Percentiles rank a stretch among this genome's conserved stretches.
These are phyloP conservation scores for Fusarium buharicum DNA, from an alignment of 2,329 filamentous ascomycete species.

Conservation along the genomic window DNA sequence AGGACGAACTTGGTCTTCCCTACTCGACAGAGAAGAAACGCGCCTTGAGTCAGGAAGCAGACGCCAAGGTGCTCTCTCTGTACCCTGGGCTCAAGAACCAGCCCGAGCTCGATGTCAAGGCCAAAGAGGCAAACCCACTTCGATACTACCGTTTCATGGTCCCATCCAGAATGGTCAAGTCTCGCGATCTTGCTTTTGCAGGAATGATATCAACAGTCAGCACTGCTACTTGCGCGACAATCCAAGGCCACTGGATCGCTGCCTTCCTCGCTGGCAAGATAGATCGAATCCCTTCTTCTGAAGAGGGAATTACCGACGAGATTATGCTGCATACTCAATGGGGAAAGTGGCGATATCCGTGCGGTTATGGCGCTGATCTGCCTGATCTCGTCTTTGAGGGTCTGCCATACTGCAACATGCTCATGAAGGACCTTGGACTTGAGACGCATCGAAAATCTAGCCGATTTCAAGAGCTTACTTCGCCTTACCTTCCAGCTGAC, in stretches of 20 bases:
- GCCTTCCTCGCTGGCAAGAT: conserved; percentile 67
- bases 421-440: conserved; percentile 74
- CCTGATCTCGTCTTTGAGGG: conserved; percentile 83
- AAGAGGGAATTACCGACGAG: conserved; percentile 60
- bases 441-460: conserved; percentile 44
- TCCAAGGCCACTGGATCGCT: conserved; percentile 64
- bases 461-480: conserved; percentile 24
- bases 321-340: conserved; percentile 74
- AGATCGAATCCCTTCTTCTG: conserved; percentile 43
- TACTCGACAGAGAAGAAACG: conserved; percentile 11
- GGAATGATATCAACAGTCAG: conserved; percentile 50
- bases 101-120: conserved; percentile 34
- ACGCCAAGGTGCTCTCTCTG: conserved; percentile 26
- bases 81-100: conserved; percentile 40
- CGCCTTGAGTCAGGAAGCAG: conserved; percentile 22
- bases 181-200: conserved; percentile 48
- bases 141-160: conserved; percentile 47
- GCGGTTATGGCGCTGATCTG: conserved; percentile 68
- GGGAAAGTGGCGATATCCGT: conserved; percentile 75
- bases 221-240: conserved; percentile 49
- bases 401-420: conserved; percentile 63
- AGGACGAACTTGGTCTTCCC: conserved; percentile 31
- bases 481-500: conserved; percentile 39
- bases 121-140: conserved; percentile 34
- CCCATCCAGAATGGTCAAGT: conserved; percentile 26